Base-by-base conservation (phyloP, 1,284 basidiomycete genomes). In the Trametes versicolor region DNA sequence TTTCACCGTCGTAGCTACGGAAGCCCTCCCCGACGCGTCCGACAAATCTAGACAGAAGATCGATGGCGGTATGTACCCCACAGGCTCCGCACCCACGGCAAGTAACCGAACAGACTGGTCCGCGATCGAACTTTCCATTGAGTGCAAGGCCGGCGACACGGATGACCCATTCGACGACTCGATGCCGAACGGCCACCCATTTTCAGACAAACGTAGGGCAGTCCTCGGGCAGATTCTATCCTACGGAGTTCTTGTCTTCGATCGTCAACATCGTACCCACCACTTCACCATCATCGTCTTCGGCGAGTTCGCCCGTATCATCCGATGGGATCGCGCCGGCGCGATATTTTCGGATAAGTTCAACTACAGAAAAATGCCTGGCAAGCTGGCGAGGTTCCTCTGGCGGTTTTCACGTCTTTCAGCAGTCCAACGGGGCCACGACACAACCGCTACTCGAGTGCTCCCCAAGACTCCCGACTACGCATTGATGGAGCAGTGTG, bases 281-380 rank as follows among this genome's bases (percentile, higher is more conserved):
- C 39, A 29, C 41, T 63, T 45, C 50, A 50, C 27, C 2, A 19
- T 67, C 17, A 8, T 64, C 15, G 6, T 63, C 34, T 29, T 63
- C n/a, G 62, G 58, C n/a, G 2, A 10, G 9, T 36, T 21, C n/a
- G 58, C 45, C 8, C 65, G 65, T 17, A 21, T 64, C 52, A 6
- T 64, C 25, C 56, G 59, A 23, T 56, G 43, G 36, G 66, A 64
- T 23, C 49, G 62, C 7, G n/a, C 63, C 2, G 66, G 66, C 6
- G 29, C 43, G 1, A 15, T 65, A 32, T 34, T 25, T 0, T 60
- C 66, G 2, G 13, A 53, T 19, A 57, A 57, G 54, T 63, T 68
- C 60, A 45, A 65, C 55, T 68, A 65, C 49, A 34, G 12, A 6
- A 23, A 10, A 7, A 25, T 62, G 2, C 43, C 54, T 12, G 17